Conservation (phyloP, 1,284 basidiomycete species). For the Cryptococcus amylolentus region DNA sequence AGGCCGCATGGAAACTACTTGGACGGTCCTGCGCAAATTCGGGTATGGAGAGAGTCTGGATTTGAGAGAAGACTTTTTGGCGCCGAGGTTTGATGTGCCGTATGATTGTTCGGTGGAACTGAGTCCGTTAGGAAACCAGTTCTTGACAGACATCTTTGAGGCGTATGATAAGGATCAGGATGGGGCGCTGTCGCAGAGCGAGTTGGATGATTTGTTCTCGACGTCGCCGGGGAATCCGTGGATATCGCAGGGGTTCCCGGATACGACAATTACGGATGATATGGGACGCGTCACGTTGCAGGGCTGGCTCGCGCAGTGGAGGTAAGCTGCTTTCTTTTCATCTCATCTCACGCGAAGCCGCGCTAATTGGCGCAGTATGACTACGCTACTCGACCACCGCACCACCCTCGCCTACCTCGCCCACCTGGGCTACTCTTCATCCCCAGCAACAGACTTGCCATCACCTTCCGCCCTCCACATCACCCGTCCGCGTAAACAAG, state of each 20-base stretch:
- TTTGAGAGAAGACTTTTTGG: slow-evolving; percentile 73
- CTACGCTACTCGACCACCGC: slow-evolving; percentile 86
- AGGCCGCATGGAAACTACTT: slow-evolving; percentile 93
- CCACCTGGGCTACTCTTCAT: slow-evolving; percentile 57
- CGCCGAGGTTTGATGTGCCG: slow-evolving; percentile 78
- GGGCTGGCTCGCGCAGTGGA: slow-evolving; percentile 98
- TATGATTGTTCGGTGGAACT: slow-evolving; percentile 92
- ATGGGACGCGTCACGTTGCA: slow-evolving; percentile 87
- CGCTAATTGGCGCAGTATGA: slow-evolving; percentile 66
- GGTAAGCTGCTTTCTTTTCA: slow-evolving; percentile 56
- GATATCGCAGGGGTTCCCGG: slow-evolving; percentile 78
- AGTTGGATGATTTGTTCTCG: slow-evolving; percentile 83
- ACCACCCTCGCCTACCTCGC: slow-evolving; percentile 94
- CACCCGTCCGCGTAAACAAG: slow-evolving; percentile 75
- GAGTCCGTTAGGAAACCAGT: slow-evolving; percentile 88
- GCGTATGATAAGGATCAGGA: slow-evolving; percentile 98
- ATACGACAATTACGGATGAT: slow-evolving; percentile 86
- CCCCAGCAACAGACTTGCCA: slow-evolving; percentile 46
- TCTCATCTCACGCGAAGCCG: not conserved
- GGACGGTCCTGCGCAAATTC: slow-evolving; percentile 92
- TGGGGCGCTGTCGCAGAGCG: slow-evolving; percentile 80
- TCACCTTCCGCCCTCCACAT: slow-evolving; percentile 74
- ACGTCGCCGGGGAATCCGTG: slow-evolving; percentile 95
- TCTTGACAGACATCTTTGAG: slow-evolving; percentile 96
- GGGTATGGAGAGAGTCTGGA: slow-evolving; percentile 93